phyloP scores from a whole-genome alignment of 345 rosid genomes.

The Hibiscus mutabilis region DNA sequence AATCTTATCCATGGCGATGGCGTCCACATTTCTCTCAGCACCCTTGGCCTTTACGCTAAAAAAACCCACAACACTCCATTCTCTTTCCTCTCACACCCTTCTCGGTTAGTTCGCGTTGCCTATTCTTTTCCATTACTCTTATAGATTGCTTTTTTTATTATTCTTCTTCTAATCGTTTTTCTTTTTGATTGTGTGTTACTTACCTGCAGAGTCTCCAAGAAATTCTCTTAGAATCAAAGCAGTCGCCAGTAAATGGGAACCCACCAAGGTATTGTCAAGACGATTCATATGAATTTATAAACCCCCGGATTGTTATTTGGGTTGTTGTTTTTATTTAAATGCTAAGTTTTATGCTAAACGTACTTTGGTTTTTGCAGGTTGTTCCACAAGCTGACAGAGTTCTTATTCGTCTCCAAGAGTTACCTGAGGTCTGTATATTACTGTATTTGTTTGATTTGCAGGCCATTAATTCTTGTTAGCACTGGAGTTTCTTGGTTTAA shows the following conservation, averaged over 20 bases:
- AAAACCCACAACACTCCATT: slow-evolving; percentile 17
- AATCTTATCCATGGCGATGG: background rate
- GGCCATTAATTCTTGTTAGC: background rate
- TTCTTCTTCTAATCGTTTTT: background rate
- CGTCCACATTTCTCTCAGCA: background rate
- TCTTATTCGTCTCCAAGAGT: slow-evolving; percentile 71
- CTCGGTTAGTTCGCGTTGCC: slow-evolving; percentile 21
- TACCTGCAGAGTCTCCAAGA: slow-evolving; percentile 31
- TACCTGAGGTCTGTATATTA: slow-evolving; percentile 48
- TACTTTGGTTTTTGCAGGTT: slow-evolving; percentile 39
- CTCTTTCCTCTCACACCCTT: slow-evolving; percentile 24
- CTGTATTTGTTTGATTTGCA: background rate
- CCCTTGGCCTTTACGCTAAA: background rate
- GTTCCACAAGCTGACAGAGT: slow-evolving; percentile 95
- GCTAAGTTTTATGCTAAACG: background rate
- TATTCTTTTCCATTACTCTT: background rate
- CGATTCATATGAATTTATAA: background rate
- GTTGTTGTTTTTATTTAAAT: background rate
- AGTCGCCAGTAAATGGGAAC: slow-evolving; percentile 64
- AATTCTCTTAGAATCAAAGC: slow-evolving; percentile 56
- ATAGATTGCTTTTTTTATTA: too few relatives aligned
- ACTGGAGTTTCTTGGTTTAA: background rate
- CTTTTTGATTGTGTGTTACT: background rate
- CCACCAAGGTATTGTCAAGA: slow-evolving; percentile 45
- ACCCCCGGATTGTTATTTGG: background rate